Conservation (phyloP, 495 filamentous ascomycete species). For the Tuber calosporum region DNA sequence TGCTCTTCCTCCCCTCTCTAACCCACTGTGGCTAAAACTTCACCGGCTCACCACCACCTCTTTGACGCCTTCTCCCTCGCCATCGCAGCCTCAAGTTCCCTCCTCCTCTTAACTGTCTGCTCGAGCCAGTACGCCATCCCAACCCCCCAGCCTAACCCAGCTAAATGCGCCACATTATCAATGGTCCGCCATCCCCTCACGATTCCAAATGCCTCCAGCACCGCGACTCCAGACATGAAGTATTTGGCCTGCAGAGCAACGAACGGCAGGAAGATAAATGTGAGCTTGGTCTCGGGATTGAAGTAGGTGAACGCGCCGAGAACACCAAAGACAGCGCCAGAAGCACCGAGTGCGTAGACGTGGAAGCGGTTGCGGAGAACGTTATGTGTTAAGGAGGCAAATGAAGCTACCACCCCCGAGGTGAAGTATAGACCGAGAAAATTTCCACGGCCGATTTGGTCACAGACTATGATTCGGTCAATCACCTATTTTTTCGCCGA, state of each 20-base stretch:
- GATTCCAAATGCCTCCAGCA: conserved; percentile 48
- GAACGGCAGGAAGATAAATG: conserved; percentile 48
- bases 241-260: conserved; percentile 49
- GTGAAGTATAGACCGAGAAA: conserved; percentile 74
- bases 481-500: conserved; percentile 1
- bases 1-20: neutral
- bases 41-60: conserved; percentile 7
- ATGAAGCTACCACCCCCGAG: conserved; percentile 59
- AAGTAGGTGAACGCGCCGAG: conserved; percentile 62
- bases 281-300: conserved; percentile 51
- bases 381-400: conserved; percentile 54
- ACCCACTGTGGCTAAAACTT: neutral
- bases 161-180: conserved; percentile 68
- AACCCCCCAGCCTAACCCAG: conserved; percentile 47
- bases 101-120: conserved; percentile 25
- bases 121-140: conserved; percentile 33
- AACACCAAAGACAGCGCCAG: conserved; percentile 63
- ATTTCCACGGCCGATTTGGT: conserved; percentile 75
- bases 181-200: conserved; percentile 44
- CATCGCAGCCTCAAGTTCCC: conserved; percentile 7
- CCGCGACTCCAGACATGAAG: conserved; percentile 48
- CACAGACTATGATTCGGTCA: conserved; percentile 54
- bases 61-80: neutral
- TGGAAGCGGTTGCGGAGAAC: conserved; percentile 51
- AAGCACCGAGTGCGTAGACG: conserved; percentile 61